These are phyloP conservation scores for Purpureocillium takamizusanense DNA, from an alignment of 2,329 filamentous ascomycete species.

Conservation along the genomic window DNA sequence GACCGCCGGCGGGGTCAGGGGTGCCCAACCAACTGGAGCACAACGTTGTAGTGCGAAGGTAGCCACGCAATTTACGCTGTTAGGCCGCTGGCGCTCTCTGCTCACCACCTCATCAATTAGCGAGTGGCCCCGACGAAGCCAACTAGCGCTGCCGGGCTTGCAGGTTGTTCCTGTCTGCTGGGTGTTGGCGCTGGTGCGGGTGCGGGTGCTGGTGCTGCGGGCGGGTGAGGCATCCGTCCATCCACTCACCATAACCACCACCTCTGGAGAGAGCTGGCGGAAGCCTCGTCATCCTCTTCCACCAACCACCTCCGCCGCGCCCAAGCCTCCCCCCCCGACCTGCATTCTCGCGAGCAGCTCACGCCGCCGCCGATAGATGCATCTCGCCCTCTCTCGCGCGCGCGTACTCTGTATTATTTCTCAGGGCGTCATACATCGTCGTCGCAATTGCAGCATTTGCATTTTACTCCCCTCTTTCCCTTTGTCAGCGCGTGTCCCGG, in stretches of 20 bases:
- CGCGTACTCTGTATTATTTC: too few relatives aligned
- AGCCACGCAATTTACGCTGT: constrained; percentile 9
- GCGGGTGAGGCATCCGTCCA: constrained; percentile 5
- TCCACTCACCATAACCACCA: neutral
- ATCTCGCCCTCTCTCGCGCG: constrained; percentile 1
- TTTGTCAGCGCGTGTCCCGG: too few relatives aligned
- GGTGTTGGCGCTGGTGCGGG: too few relatives aligned
- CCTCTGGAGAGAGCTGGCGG: constrained; percentile 5
- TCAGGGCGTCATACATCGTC: too few relatives aligned
- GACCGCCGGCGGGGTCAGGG: constrained; percentile 4
- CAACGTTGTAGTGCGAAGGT: too few relatives aligned
- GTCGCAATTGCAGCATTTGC: constrained; percentile 5
- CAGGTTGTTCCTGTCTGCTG: too few relatives aligned
- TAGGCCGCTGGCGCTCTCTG: neutral
- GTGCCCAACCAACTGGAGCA: neutral
- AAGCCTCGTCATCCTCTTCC: constrained; percentile 8
- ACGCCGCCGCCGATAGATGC: neutral
- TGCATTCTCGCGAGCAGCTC: too few relatives aligned
- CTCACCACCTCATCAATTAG: too few relatives aligned
- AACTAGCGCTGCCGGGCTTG: neutral
- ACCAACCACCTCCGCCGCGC: neutral
- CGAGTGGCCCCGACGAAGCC: too few relatives aligned
- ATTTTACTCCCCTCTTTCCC: too few relatives aligned
- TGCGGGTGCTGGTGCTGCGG: too few relatives aligned
- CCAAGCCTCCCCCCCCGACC: neutral